Evolutionary conservation across 371 early-diverging fungal species (phyloP).

Genomic region (Apophysomyces ossiformis): DNA sequence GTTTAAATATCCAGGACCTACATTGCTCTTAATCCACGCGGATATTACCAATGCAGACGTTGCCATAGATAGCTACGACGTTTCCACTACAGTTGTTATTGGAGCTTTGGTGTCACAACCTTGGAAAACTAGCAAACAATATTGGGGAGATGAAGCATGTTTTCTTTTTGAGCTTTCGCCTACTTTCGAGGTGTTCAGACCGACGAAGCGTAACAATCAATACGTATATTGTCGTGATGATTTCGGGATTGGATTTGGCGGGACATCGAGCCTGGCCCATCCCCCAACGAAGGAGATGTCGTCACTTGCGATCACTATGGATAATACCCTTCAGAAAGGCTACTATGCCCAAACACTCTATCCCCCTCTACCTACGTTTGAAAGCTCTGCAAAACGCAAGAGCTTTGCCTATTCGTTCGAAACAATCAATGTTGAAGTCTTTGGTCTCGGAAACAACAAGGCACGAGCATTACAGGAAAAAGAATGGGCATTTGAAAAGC

Average conservation of each 20-base stretch:
- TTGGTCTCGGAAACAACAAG: conserved; percentile 60
- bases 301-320: conserved; percentile 35
- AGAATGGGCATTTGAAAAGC: conserved; percentile 65
- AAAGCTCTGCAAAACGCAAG: conserved; percentile 18
- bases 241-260: conserved; percentile 66
- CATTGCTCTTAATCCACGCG: conserved; percentile 53
- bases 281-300: conserved; percentile 12
- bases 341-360: conserved; percentile 48
- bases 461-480: conserved; percentile 46
- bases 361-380: conserved; percentile 37
- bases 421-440: conserved; percentile 60
- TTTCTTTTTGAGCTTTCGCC: conserved; percentile 64
- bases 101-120: conserved; percentile 61
- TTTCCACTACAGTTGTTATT: conserved; percentile 28
- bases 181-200: conserved; percentile 55
- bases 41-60: conserved; percentile 19
- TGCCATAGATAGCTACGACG: neutral
- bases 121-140: conserved; percentile 62
- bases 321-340: conserved; percentile 57
- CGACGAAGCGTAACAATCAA: conserved; percentile 39
- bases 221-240: conserved; percentile 58
- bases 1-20: conserved; percentile 72
- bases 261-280: conserved; percentile 23
- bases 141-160: conserved; percentile 58
- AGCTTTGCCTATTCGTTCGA: conserved; percentile 45